Conservation (phyloP, 352 stramenopile species). For the Phytopythium chamaehyphon region DNA sequence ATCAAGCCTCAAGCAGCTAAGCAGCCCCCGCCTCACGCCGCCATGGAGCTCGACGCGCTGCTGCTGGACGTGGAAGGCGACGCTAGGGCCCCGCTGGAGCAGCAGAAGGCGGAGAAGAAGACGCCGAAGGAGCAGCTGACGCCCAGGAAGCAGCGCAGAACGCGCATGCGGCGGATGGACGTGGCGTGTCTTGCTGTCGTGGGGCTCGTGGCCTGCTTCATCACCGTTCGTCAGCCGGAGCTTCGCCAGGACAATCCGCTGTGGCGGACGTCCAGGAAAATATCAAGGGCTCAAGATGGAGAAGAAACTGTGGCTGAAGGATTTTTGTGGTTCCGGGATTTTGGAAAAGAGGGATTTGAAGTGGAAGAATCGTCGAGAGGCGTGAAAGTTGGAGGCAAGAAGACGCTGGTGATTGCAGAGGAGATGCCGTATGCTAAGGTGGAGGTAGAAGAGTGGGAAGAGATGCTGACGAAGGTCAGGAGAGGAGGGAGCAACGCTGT, state of each 20-base stretch:
- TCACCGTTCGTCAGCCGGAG: constrained; percentile 36
- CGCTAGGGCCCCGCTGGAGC: background rate
- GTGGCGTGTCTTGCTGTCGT: constrained; percentile 42
- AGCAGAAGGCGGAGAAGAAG: background rate
- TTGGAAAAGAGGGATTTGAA: constrained; percentile 11
- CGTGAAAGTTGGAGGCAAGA: too few relatives aligned
- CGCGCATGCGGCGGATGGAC: constrained; percentile 43
- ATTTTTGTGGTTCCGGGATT: constrained; percentile 56
- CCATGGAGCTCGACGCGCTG: constrained; percentile 14
- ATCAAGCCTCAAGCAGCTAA: background rate
- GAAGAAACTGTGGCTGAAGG: too few relatives aligned
- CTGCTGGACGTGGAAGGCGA: constrained; percentile 13
- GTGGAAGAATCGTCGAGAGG: too few relatives aligned
- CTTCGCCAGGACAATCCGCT: constrained; percentile 42
- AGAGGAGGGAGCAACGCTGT: constrained; percentile 73
- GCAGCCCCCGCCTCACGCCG: background rate
- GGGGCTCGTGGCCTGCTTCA: constrained; percentile 43
- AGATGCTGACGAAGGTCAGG: constrained; percentile 56
- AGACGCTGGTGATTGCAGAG: too few relatives aligned
- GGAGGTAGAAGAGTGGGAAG: constrained; percentile 36
- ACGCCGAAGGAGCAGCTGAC: background rate
- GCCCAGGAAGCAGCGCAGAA: constrained; percentile 2
- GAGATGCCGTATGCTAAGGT: background rate
- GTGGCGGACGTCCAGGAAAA: constrained; percentile 4
- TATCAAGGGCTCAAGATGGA: too few relatives aligned